Base-by-base conservation (phyloP, 345 rosid species). In the Laguncularia racemosa region DNA sequence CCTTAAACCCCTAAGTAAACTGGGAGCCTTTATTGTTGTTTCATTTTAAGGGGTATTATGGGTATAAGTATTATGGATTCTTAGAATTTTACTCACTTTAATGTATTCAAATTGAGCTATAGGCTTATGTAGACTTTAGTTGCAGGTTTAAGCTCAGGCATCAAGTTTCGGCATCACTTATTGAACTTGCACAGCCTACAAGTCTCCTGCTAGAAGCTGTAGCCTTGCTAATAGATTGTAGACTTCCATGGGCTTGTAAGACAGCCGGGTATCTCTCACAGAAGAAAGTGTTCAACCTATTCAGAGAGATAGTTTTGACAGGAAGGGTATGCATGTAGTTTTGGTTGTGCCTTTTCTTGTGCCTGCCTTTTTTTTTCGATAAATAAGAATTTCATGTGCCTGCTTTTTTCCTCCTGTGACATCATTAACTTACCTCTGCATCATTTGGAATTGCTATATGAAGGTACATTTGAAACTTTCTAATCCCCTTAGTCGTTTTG, bases 211-310 rank as follows among this genome's bases (percentile, higher is more conserved):
- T 95, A 60, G 92, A 85, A 75, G 79, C 86, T 60, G 71, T 83
- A 53, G 68, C 71, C 46, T 56, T 78, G 59, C 73, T 93, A 71
- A 69, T 87, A 58, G 89, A 87, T 76, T 82, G 89, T 67, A 79
- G 77, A 77, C 83, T 80, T 70, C 99, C 97, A 52, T 89, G 97
- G 97, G 87, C 69, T 68, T 93, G 95, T 76, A 82, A 85, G 78
- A 58, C 76, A 50, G 83, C 82, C 38, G 73, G 81, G 60, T 73
- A 81, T 70, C 92, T 93, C 54, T 66, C 74, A 63, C 78, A 76
- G 68, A 78, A 73, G 69, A 79, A 82, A 40, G 69, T 71, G 48
- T 84, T 85, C 52, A 55, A 75, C 56, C 70, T 83, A 59, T 78
- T 80, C 53, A 72, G 97, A 69, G 95, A 81, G 58, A 78, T 90